Evolutionary conservation across 352 stramenopile species (phyloP), one percentile per base, ranked within the genome.

Genomic region (Phytophthora parvispora): DNA sequence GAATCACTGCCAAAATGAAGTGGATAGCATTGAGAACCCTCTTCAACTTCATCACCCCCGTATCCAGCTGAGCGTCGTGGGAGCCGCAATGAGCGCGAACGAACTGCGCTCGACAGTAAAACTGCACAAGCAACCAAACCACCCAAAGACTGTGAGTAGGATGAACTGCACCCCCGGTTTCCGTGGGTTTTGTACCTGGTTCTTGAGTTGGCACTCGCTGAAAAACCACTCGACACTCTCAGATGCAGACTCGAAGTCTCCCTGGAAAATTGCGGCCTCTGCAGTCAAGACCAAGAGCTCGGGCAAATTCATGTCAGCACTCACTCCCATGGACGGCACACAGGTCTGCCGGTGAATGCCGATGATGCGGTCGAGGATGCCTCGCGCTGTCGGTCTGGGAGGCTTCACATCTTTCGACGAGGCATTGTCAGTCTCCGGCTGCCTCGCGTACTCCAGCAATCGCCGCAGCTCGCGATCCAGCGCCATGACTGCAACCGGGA

Each of bases 81-180:
- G 86, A 83, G 10, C 78, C 69, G 42, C 81, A 93, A 15, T 87
- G 83, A 4, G 92, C 91, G 2, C 84, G 89, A 7, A 93, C 83
- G 29, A 98, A 93, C 56, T 94, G 84, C 5, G 87, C 82, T 50
- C 93, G 84, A 68, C 90, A 98, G 66, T 92, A 95, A 72, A 98
- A 97, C 89, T 94, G 64, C 22, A 78, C 6, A 32, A 45, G 6
- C n/a, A 53, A 36, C 15, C 28, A 12, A 28, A 20, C 29, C 29
- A 51, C 42, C 28, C 32, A 56, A 3, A 12, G 15, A 20, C 6
- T 22, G n/a, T 55, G 48, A 60, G 31, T 15, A 15, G 1, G 32
- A 51, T 43, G 4, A 54, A 54, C 24, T 34, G n/a, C 20, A 40
- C 10, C 5, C n/a, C 4, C 24, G 6, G 4, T 8, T 22, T 48